These are phyloP conservation scores for Trichosporon coremiiforme DNA, from an alignment of 1,284 basidiomycete genomes.

Conservation along the genomic window DNA sequence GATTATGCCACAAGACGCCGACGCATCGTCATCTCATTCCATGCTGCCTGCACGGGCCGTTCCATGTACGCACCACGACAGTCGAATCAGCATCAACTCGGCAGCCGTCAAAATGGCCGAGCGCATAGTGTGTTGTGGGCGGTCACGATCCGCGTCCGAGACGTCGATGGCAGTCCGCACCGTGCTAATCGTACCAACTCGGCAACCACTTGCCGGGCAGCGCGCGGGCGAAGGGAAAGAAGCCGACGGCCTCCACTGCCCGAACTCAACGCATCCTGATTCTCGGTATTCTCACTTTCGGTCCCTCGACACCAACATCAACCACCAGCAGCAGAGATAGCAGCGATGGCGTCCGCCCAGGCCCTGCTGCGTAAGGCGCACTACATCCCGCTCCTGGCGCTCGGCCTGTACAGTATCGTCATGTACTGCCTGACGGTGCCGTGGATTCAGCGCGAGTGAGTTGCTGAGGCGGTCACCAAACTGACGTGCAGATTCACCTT, in stretches of 20 bases:
- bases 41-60: background rate
- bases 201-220: slow-evolving; percentile 3
- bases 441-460: slow-evolving; percentile 26
- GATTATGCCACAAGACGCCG: background rate
- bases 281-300: background rate
- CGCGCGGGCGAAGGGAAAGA: background rate
- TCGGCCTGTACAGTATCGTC: slow-evolving; percentile 9
- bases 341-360: slow-evolving; percentile 23
- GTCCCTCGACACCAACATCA: background rate
- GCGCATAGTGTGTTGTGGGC: background rate
- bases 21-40: background rate
- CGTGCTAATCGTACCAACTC: too few species aligned
- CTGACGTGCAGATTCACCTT: slow-evolving; percentile 55
- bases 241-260: background rate
- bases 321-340: background rate
- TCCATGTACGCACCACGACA: background rate
- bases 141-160: background rate
- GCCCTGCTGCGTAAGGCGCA: slow-evolving; percentile 21
- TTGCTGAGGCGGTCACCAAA: background rate
- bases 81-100: background rate
- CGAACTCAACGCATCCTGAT: background rate
- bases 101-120: background rate
- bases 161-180: background rate
- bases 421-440: slow-evolving; percentile 21
- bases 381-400: slow-evolving; percentile 1